phyloP scores from a whole-genome alignment of 164 flowering plant species.

The Saururus chinensis region DNA sequence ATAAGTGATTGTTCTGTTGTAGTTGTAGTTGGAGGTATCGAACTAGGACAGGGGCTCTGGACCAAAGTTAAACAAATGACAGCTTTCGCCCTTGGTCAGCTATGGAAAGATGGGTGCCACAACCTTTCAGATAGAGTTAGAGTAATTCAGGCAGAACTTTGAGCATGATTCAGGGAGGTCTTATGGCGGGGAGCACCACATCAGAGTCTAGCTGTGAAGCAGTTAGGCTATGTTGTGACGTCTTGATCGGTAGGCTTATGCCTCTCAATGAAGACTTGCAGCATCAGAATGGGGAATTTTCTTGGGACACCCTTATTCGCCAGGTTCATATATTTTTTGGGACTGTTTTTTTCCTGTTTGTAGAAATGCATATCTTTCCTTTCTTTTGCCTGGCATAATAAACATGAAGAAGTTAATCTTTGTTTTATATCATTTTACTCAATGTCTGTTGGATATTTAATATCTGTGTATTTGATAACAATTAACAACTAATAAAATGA shows the following conservation, averaged over 20 bases:
- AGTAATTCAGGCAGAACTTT: constrained; percentile 76
- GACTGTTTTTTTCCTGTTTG: neutral
- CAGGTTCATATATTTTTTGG: constrained; percentile 28
- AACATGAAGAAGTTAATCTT: too few relatives aligned
- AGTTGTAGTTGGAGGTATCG: constrained; percentile 92
- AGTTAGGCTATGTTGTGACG: constrained; percentile 57
- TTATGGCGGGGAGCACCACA: constrained; percentile 84
- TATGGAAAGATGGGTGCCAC: constrained; percentile 37
- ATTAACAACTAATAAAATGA: too few relatives aligned
- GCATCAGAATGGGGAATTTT: constrained; percentile 36
- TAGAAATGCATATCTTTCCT: too few relatives aligned
- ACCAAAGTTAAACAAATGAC: constrained; percentile 85
- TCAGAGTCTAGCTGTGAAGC: constrained; percentile 92
- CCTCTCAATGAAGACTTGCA: constrained; percentile 46
- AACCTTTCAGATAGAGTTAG: constrained; percentile 55
- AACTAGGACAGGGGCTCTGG: constrained; percentile 94
- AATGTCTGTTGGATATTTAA: too few relatives aligned
- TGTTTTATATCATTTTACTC: too few relatives aligned
- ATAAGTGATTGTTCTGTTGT: constrained; percentile 74
- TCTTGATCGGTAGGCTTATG: constrained; percentile 54
- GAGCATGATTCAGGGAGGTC: constrained; percentile 81
- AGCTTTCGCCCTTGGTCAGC: constrained; percentile 57
- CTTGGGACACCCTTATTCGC: constrained; percentile 49
- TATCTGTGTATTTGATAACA: too few relatives aligned
- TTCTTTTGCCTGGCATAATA: too few relatives aligned